Conservation (phyloP, 2,329 filamentous ascomycete genomes). For the Microsporum canis region DNA sequence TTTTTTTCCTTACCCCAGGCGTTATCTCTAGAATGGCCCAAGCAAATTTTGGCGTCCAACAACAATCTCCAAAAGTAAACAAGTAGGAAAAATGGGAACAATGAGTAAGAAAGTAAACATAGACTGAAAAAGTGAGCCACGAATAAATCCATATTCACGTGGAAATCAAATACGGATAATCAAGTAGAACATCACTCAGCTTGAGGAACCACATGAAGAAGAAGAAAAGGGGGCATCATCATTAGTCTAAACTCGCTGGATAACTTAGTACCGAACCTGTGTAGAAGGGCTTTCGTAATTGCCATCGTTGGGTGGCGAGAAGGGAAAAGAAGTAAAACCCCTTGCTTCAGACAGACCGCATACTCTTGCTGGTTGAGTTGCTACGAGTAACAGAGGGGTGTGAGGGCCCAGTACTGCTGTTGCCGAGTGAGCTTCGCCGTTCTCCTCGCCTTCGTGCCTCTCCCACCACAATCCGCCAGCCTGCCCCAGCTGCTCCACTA, state of each 20-base stretch:
- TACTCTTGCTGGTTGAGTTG: conserved; percentile 27
- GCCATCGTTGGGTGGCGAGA: background rate
- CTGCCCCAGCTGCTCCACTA: background rate
- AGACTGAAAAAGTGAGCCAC: conserved; percentile 17
- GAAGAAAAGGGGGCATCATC: conserved; percentile 23
- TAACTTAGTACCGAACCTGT: conserved; percentile 1
- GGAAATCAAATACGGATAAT: conserved; percentile 18
- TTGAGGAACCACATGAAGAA: background rate
- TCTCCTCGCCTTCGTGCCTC: conserved; percentile 31
- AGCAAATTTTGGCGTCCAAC: conserved; percentile 17
- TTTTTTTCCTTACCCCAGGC: conserved; percentile 33
- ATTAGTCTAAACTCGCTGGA: conserved; percentile 21
- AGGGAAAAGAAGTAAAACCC: background rate
- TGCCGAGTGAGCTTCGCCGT: conserved; percentile 29
- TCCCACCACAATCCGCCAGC: conserved; percentile 26
- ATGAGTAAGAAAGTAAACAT: background rate
- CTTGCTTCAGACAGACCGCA: conserved; percentile 8
- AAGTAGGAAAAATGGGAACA: background rate
- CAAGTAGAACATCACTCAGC: background rate
- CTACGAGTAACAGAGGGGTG: conserved; percentile 31
- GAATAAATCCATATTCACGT: conserved; percentile 34
- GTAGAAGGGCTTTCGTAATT: background rate
- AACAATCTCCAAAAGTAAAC: conserved; percentile 11
- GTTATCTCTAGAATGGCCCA: conserved; percentile 30
- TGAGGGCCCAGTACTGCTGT: conserved; percentile 23